Evolutionary conservation across 2,329 filamentous ascomycete species (phyloP), one percentile per base, ranked within the genome.

Genomic region (Fusarium sp.): DNA sequence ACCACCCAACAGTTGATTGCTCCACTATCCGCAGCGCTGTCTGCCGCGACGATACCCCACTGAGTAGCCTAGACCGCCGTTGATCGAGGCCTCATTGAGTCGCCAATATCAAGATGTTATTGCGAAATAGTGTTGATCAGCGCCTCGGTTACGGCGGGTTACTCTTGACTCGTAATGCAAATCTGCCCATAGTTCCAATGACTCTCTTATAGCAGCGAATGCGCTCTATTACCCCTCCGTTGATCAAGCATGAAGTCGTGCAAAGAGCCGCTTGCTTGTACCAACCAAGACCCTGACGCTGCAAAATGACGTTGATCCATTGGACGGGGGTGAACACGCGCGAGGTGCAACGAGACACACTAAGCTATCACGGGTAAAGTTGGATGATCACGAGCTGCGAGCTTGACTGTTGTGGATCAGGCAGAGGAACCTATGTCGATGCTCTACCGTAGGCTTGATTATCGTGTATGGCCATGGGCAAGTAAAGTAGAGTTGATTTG

Each of bases 251-350:
- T 51, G 33, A 63, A 42, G 34, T 61, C n/a, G 51, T 69, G 63
- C 44, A 58, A 51, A 54, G 60, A 60, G 62, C 61, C 61, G 42
- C 61, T 49, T 50, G 48, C 57, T 63, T 54, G 28, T 69, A 52
- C 54, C 63, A 71, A 69, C 56, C 55, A 65, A 71, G 64, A 61
- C 55, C 46, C 44, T 48, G 51, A 34, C 42, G 51, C 61, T 63
- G 66, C 66, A 63, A 48, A 69, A 72, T 74, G 72, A 74, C 72
- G 72, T 74, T 70, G 50, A 56, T 53, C 45, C 43, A 46, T 61
- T 63, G 62, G 65, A 58, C 51, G 17, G 52, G 50, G 44, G 49
- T 46, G 55, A 66, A 64, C 72, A 74, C 72, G 69, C 71, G 72
- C 64, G 44, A 66, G 42, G 40, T 48, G 50, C 63, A 53, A 56